Conservation (phyloP, 495 filamentous ascomycete species). For the Penicillium turbatum region DNA sequence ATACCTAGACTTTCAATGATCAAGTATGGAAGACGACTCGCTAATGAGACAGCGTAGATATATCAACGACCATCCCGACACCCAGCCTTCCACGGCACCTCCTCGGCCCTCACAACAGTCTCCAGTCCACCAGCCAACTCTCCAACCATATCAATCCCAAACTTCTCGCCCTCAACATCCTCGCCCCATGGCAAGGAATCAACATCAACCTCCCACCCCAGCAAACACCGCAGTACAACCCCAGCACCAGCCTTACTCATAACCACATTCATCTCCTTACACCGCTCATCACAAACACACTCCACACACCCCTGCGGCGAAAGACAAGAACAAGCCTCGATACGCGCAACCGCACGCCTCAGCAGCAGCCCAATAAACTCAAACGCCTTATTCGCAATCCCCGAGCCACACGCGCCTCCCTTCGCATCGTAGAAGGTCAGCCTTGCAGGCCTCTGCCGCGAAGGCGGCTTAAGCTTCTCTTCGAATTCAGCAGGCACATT, state of each 20-base stretch:
- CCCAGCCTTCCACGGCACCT: constrained; percentile 51
- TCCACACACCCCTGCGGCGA: constrained; percentile 72
- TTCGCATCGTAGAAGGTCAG: constrained; percentile 95
- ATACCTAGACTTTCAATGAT: background rate
- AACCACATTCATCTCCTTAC: constrained; percentile 83
- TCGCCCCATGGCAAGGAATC: constrained; percentile 78
- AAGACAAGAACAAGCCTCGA: constrained; percentile 65
- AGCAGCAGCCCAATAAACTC: constrained; percentile 83
- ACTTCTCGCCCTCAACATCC: constrained; percentile 38
- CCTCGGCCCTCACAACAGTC: constrained; percentile 71
- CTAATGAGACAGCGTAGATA: background rate
- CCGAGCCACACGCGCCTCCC: constrained; percentile 75
- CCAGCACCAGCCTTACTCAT: constrained; percentile 87
- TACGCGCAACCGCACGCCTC: constrained; percentile 69
- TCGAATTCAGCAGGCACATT: constrained; percentile 10
- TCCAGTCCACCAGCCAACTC: constrained; percentile 67
- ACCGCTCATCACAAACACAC: constrained; percentile 80
- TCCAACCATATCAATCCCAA: constrained; percentile 40
- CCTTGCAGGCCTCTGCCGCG: constrained; percentile 79
- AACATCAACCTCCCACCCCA: constrained; percentile 69
- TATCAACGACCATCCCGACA: constrained; percentile 13
- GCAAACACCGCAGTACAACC: constrained; percentile 71
- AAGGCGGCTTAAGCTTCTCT: constrained; percentile 38
- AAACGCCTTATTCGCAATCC: constrained; percentile 87
- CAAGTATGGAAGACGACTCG: background rate